Evolutionary conservation across 371 early-diverging fungal species (phyloP).

Genomic region (Circinella umbellata): DNA sequence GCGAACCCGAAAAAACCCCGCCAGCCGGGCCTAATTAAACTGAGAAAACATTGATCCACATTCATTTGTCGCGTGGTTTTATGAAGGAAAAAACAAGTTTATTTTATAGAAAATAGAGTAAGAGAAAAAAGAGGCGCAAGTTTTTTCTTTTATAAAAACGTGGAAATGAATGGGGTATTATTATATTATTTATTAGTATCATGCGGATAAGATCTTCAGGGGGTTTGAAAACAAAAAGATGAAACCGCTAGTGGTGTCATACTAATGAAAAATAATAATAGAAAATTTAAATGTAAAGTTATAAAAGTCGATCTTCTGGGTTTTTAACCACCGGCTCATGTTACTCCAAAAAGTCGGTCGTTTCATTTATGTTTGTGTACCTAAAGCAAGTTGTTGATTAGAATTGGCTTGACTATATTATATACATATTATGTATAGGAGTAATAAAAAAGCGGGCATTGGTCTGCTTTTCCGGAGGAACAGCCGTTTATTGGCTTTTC

Average conservation of each 20-base stretch:
- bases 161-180: too few relatives aligned
- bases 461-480: conserved; percentile 14
- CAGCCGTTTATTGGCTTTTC: conserved; percentile 10
- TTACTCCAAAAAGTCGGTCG: conserved; percentile 14
- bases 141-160: too few relatives aligned
- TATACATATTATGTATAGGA: conserved; percentile 6
- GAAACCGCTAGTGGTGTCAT: neutral
- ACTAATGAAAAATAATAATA: neutral
- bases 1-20: conserved; percentile 4
- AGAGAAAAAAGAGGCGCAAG: too few relatives aligned
- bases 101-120: too few relatives aligned
- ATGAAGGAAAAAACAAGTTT: neutral
- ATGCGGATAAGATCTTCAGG: conserved; percentile 10
- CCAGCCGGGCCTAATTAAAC: conserved; percentile 10
- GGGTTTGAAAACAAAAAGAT: neutral
- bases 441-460: conserved; percentile 10
- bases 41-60: conserved; percentile 4
- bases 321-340: conserved; percentile 11
- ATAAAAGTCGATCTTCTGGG: conserved; percentile 9
- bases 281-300: neutral
- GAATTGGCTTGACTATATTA: too few relatives aligned
- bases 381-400: too few relatives aligned
- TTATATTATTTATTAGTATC: neutral
- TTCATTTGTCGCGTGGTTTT: conserved; percentile 5
- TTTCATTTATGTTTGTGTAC: conserved; percentile 8